A percentile compares a stretch with the other conserved stretches of the same genome.
Evolutionary conservation across 768 basidiomycete species (phyloP).

Genomic region (Leucocoprinus sp.): DNA sequence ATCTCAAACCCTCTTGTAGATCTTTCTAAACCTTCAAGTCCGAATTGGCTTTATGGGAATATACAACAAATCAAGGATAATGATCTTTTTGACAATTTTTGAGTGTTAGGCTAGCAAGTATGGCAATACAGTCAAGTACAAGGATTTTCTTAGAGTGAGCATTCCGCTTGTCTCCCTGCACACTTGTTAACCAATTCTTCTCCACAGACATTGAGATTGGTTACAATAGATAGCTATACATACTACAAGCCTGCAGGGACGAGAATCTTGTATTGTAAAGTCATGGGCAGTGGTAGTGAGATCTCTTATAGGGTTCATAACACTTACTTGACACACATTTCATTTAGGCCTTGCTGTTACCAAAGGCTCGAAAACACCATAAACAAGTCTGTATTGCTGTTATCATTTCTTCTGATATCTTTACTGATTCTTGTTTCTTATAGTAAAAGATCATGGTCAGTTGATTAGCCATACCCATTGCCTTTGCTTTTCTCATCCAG

Average conservation of each 20-base stretch:
- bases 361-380: constrained; percentile 39
- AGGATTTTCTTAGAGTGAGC: too few relatives aligned
- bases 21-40: too few relatives aligned
- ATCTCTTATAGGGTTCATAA: too few relatives aligned
- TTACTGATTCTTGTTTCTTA: background rate
- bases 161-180: too few relatives aligned
- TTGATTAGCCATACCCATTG: background rate
- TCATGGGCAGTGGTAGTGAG: constrained; percentile 36
- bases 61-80: too few relatives aligned
- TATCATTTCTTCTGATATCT: background rate
- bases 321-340: background rate
- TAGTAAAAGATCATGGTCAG: constrained; percentile 38
- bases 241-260: constrained; percentile 48
- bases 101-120: too few relatives aligned
- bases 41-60: too few relatives aligned
- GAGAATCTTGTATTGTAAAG: constrained; percentile 27
- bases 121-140: too few relatives aligned
- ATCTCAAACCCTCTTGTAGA: too few relatives aligned
- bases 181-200: too few relatives aligned
- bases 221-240: constrained; percentile 46
- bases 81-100: too few relatives aligned
- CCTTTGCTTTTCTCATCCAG: background rate
- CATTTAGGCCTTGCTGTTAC: constrained; percentile 39
- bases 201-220: too few relatives aligned
- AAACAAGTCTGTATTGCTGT: constrained; percentile 27